Base-by-base conservation (phyloP, 176 grass and related monocot genomes). In the Oryza meyeriana region DNA sequence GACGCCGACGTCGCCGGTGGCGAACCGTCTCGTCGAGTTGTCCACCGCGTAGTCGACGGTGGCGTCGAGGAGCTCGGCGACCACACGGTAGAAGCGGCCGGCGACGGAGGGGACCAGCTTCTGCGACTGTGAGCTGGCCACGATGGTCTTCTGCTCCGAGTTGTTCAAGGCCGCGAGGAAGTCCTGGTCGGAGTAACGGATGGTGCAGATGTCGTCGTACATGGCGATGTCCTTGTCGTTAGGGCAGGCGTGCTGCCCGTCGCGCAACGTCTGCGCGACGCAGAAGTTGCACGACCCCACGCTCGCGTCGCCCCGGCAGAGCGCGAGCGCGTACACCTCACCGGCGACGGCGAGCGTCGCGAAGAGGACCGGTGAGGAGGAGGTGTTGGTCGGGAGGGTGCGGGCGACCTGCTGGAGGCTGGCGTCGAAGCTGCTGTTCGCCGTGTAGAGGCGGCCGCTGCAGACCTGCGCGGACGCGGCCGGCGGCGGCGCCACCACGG, bases 281-380 rank as follows among this genome's bases (percentile, higher is more conserved):
- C 86, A 89, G 22, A 5, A 3, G 4, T 5, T 8, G 12, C 90
- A 92, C 5, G 61, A 26, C 28, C 13, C 8, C 5, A 25, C 14
- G 32, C 25, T 47, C 24, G 52, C 1, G 2, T 87, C 87, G 4
- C 90, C 90, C 7, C 79, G 86, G 70, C 90, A 92, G 59, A 89
- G 83, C 8, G 59, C 66, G 12, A 88, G 72, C 59, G 81, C 90
- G 24, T 57, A 82, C 24, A 83, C 61, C 10, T 18, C 42, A 25
- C 72, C 78, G 44, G 44, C 44, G 18, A 11, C 12, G 59, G 50
- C 67, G 25, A 9, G 31, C 14, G 33, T 77, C 22, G 48, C 26
- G 79, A 80, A 92, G 50, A 27, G 79, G 10, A 24, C 0, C 9
- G 28, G 16, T 8, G 63, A 77, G 70, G 69, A 28, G 69, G 70